A percentile compares a stretch with the other conserved stretches of the same genome.
phyloP scores from a whole-genome alignment of 2,329 filamentous ascomycete genomes.

The Penicillium sp. region DNA sequence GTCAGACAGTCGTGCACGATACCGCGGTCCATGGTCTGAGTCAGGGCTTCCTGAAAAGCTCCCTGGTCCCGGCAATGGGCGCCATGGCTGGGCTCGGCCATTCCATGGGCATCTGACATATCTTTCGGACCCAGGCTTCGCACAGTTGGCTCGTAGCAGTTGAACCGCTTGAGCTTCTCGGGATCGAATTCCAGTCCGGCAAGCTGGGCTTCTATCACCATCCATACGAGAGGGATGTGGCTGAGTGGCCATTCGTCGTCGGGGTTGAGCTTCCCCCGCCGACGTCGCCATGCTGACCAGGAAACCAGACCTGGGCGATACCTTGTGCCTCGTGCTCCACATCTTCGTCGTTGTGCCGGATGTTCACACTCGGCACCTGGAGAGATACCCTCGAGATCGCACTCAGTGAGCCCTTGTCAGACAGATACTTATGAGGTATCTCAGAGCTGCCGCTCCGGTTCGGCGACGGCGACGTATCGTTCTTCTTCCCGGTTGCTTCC shows the following conservation, averaged over 20 bases:
- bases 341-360: neutral
- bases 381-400: conserved; percentile 6
- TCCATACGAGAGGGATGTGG: conserved; percentile 66
- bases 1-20: conserved; percentile 65
- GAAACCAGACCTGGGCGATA: conserved; percentile 69
- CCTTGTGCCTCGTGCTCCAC: conserved; percentile 48
- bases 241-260: conserved; percentile 58
- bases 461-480: conserved; percentile 9
- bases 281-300: conserved; percentile 71
- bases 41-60: conserved; percentile 6
- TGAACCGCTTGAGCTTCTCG: conserved; percentile 19
- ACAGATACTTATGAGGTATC: conserved; percentile 2
- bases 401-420: conserved; percentile 8
- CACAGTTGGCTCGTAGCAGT: too few species aligned
- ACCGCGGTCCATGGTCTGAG: conserved; percentile 26
- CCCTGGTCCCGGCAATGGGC: neutral
- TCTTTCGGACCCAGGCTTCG: conserved; percentile 30
- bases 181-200: conserved; percentile 67
- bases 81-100: neutral
- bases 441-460: conserved; percentile 7
- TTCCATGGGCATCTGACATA: conserved; percentile 16
- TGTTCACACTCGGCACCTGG: conserved; percentile 7
- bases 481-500: conserved; percentile 2
- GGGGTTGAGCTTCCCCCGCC: conserved; percentile 60
- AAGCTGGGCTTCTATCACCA: conserved; percentile 59